Evolutionary conservation across 2,329 filamentous ascomycete species (phyloP), one percentile per base, ranked within the genome.

Genomic region (Onygenales sp.): DNA sequence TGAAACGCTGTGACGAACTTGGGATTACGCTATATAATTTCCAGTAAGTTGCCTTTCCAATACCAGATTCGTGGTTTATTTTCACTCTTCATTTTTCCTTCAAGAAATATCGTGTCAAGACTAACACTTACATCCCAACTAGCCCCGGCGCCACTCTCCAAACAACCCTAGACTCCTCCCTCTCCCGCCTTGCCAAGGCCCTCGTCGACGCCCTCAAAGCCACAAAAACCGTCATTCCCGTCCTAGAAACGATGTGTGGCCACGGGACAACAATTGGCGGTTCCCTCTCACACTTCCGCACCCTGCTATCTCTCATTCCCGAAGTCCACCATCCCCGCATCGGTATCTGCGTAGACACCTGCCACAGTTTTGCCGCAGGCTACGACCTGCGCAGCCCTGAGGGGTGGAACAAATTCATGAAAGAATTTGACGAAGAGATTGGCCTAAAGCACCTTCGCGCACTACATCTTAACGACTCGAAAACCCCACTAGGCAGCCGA

Each of bases 11-110:
- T 69, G 87, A 95, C 64, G 78, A 79, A 45, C 81, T 98, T 0
- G 89, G 90, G 1, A 95, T 98, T 63, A 78, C 74, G 57, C 78
- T 96, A n/a, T 98, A 97, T 76, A 98, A 98, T 71, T 97, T 98
- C 73, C 93, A 98, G 74, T 76, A 59, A 61, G 69, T 58, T 42
- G 38, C 7, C 14, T 36, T 7, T 13, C 32, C 21, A 32, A 11
- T 13, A 10, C 50, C 21, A 48, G 36, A n/a, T 39, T n/a, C 31
- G 21, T 27, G 21, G 21, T 27, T 27, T 27, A 27, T 27, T 27
- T 27, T 27, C 21, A 5, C 21, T 27, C 9, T 31, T 17, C 31
- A 10, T 17, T 17, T 43, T 17, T 17, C 3, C 32, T 41, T 17
- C 14, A 32, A 38, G n/a, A 11, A 10, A 50, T 31, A 17, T 6